Percentiles rank a stretch among this genome's conserved stretches.
Conservation (phyloP, 495 filamentous ascomycete species). For the Tuber umbilicatum region DNA sequence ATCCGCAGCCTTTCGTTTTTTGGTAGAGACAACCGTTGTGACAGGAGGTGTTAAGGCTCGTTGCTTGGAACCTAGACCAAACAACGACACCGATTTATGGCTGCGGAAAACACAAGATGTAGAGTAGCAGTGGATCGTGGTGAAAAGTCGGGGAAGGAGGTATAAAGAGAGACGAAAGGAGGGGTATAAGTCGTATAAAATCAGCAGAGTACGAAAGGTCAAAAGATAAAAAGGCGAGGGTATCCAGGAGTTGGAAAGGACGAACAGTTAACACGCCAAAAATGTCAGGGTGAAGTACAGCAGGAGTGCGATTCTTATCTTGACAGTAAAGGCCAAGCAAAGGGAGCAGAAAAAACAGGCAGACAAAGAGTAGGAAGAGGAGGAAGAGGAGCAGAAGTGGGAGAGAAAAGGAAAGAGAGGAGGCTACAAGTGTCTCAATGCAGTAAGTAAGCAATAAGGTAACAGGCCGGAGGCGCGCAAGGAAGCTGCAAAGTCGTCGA, state of each 20-base stretch:
- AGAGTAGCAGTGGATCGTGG: conserved; percentile 7
- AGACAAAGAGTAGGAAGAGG: neutral
- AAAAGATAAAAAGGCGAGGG: neutral
- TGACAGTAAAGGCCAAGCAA: neutral
- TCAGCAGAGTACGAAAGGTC: neutral
- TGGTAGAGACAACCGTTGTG: conserved; percentile 64
- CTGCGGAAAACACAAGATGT: conserved; percentile 19
- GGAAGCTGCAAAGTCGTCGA: neutral
- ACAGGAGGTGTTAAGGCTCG: conserved; percentile 41
- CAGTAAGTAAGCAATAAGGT: neutral
- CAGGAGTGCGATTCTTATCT: neutral
- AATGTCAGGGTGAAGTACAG: neutral
- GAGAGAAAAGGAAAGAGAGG: conserved; percentile 8
- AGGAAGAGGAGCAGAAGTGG: conserved; percentile 5
- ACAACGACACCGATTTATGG: conserved; percentile 41
- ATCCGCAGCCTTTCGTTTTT: conserved; percentile 90
- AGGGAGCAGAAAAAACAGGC: neutral
- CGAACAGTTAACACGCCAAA: neutral
- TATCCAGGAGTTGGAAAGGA: neutral
- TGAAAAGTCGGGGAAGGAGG: neutral
- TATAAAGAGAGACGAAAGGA: conserved; percentile 2
- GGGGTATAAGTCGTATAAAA: neutral
- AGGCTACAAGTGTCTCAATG: conserved; percentile 1
- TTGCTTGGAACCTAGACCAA: conserved; percentile 43
- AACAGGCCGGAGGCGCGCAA: neutral